Evolutionary conservation across 2,329 filamentous ascomycete species (phyloP).

Genomic region (Lachnellula suecica): DNA sequence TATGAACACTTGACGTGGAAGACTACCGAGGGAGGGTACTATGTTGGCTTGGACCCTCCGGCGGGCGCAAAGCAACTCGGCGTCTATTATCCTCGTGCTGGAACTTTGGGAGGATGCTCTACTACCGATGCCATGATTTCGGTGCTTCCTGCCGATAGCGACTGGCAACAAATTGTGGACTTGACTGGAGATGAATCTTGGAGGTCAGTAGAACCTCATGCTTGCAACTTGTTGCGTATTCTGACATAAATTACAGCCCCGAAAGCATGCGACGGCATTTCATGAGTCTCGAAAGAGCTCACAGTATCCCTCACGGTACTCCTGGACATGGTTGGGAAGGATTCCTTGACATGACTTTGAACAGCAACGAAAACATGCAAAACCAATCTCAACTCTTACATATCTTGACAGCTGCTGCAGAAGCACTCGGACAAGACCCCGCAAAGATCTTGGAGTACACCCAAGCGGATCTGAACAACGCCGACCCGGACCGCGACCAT

Average conservation of each 20-base stretch:
- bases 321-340: conserved; percentile 25
- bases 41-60: conserved; percentile 26
- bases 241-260: conserved; percentile 17
- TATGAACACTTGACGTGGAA: conserved; percentile 35
- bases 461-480: conserved; percentile 24
- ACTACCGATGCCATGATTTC: conserved; percentile 25
- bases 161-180: conserved; percentile 23
- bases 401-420: conserved; percentile 18
- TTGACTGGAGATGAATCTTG: conserved; percentile 27
- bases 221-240: not conserved
- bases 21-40: conserved; percentile 26
- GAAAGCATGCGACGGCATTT: conserved; percentile 43
- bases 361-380: conserved; percentile 5
- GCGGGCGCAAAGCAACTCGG: conserved; percentile 24
- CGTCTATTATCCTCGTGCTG: conserved; percentile 30
- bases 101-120: conserved; percentile 30
- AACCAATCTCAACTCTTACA: conserved; percentile 13
- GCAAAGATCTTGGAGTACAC: conserved; percentile 16
- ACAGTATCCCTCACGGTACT: conserved; percentile 38
- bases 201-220: conserved; percentile 9
- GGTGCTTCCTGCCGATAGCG: conserved; percentile 18
- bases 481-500: conserved; percentile 19
- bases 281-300: conserved; percentile 41
- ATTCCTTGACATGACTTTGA: conserved; percentile 29
- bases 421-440: conserved; percentile 17